phyloP scores from a whole-genome alignment of 441 rosid genomes.

The Gossypium laxum region DNA sequence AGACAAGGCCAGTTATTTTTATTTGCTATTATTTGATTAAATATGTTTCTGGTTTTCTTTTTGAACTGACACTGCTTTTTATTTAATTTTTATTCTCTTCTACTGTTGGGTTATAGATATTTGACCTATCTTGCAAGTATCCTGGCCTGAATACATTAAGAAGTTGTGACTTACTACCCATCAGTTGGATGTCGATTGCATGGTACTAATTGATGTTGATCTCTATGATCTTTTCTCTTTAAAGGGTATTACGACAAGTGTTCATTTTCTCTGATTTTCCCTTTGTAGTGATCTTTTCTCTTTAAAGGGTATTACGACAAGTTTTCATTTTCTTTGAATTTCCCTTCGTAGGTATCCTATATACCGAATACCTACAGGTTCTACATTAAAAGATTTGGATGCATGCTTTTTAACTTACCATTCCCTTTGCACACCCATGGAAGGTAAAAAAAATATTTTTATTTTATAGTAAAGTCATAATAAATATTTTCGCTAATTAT shows the following conservation, averaged over 20 bases:
- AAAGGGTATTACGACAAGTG: background rate
- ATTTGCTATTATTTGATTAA: background rate
- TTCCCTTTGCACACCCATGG: constrained; percentile 27
- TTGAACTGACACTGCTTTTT: background rate
- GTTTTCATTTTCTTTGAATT: too few species aligned
- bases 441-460: constrained; percentile 15
- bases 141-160: constrained; percentile 27
- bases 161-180: constrained; percentile 35
- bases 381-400: constrained; percentile 40
- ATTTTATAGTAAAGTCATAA: too few species aligned
- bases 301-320: too few species aligned
- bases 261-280: constrained; percentile 9
- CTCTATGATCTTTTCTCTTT: background rate
- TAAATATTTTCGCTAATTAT: too few species aligned
- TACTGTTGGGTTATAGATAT: constrained; percentile 20
- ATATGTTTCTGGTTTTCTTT: constrained; percentile 1
- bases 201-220: constrained; percentile 24
- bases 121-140: constrained; percentile 25
- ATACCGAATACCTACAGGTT: constrained; percentile 42
- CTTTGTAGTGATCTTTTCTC: too few species aligned
- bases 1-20: constrained; percentile 27
- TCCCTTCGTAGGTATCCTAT: constrained; percentile 37
- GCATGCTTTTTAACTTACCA: constrained; percentile 42
- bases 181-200: constrained; percentile 43
- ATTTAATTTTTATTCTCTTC: background rate